Evolutionary conservation across 2,329 filamentous ascomycete genomes (phyloP), one percentile per base, ranked within the genome.

Genomic region (Pseudogymnoascus sp.): DNA sequence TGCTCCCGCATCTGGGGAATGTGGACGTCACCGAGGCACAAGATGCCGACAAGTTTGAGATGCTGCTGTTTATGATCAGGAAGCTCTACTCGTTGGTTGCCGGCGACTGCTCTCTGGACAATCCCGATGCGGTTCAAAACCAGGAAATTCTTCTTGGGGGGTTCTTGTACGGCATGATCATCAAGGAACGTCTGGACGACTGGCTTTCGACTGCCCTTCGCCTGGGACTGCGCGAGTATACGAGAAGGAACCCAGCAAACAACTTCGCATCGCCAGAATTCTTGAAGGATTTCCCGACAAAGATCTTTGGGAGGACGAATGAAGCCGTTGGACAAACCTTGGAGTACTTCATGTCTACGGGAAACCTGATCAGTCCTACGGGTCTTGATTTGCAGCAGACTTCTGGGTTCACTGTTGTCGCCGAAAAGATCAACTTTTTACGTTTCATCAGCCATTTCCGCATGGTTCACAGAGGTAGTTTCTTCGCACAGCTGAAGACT

Each of bases 391-490:
- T 97, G 71, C 95, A 97, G 73, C 95, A 99, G 76, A 88, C 89
- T 0, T 95, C 93, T 11, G 95, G 95, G 66, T 99, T 96, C 76
- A 96, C 91, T 0, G 92, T 99, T 61, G 93, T 97, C 61, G 95
- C 95, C 2, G 95, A 99, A 75, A 97, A 97, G 82, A 93, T 99
- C 74, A 99, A 99, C 79, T 99, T 97, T 75, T 86, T 96, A 72
- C 91, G 95, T 71, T 99, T 97, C 79, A 96, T 99, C 78, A 95
- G 91, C 76, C 95, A 99, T 76, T 99, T 99, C 83, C 89, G 95
- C 69, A 97, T 97, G 92, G 91, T 99, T 64, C 95, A 99, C 79
- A 87, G 95, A 86, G 95, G 95, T 81, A 95, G 91, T 74, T 99
- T 99, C 83, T 99, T 99, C 75, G 95, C 95, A 3, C 91, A 97